These are phyloP conservation scores for Crotalaria pallida DNA, from an alignment of 306 rosid genomes.

Conservation along the genomic window DNA sequence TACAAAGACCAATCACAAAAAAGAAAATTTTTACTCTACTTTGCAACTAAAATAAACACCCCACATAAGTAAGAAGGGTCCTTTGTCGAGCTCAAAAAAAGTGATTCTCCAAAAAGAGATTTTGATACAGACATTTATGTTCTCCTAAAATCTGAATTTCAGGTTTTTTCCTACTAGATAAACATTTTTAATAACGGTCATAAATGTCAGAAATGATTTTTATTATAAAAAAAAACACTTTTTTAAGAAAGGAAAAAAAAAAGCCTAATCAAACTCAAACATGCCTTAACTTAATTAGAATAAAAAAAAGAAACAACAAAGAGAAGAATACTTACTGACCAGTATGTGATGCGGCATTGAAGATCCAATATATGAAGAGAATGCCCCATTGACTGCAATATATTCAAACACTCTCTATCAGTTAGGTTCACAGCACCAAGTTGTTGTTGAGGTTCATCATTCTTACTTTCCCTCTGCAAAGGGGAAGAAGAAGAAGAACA, in stretches of 20 bases:
- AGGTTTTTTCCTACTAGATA: no score
- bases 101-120: no score
- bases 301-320: neutral
- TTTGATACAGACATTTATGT: no score
- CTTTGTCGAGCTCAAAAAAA: no score
- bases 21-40: neutral
- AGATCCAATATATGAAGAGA: constrained; percentile 85
- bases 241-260: no score
- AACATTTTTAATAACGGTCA: no score
- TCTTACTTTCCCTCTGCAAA: constrained; percentile 69
- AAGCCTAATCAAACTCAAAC: no score
- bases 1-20: constrained; percentile 20
- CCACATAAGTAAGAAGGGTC: neutral
- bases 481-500: constrained; percentile 63
- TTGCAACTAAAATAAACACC: constrained; percentile 4
- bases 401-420: constrained; percentile 66
- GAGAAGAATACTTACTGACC: constrained; percentile 37
- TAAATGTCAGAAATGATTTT: no score
- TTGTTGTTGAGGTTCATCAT: constrained; percentile 30
- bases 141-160: no score
- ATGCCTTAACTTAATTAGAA: neutral
- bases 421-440: constrained; percentile 39
- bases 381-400: constrained; percentile 96
- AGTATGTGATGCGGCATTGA: constrained; percentile 56
- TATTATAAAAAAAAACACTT: no score